Evolutionary conservation across 441 rosid genomes (phyloP).

Genomic region (Populus hybrid): DNA sequence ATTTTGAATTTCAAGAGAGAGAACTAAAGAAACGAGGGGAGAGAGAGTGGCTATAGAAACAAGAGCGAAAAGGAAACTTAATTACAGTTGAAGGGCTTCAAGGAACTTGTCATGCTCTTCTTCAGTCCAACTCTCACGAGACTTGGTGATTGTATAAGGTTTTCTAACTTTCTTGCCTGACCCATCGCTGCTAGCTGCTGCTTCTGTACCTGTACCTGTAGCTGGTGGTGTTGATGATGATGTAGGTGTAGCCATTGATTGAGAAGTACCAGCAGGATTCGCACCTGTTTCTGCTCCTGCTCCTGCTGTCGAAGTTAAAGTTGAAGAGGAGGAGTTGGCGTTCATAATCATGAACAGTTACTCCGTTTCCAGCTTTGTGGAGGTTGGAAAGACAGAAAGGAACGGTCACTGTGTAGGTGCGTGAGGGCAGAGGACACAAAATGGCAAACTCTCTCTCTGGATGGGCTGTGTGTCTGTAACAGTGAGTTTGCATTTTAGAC

Average conservation of each 20-base stretch:
- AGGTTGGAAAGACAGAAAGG: slow-evolving; percentile 9
- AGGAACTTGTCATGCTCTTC: slow-evolving; percentile 92
- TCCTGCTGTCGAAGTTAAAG: not conserved
- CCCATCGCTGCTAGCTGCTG: slow-evolving; percentile 2
- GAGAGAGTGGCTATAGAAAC: not conserved
- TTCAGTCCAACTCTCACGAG: slow-evolving; percentile 94
- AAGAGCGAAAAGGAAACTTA: slow-evolving; percentile 9
- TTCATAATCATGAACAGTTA: not conserved
- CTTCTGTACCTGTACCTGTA: slow-evolving; percentile 16
- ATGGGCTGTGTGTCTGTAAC: not conserved
- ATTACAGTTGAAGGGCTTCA: slow-evolving; percentile 85
- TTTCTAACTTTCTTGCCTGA: slow-evolving; percentile 71
- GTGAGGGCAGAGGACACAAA: not conserved
- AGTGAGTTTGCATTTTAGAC: not conserved
- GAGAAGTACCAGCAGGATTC: slow-evolving; percentile 14
- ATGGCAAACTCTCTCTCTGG: not conserved
- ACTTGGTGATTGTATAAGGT: slow-evolving; percentile 87
- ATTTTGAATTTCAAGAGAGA: not conserved
- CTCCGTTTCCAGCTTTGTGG: not conserved
- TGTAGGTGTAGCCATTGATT: slow-evolving; percentile 24
- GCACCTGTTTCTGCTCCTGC: not conserved
- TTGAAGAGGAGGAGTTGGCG: slow-evolving; percentile 17
- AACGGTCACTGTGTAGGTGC: not conserved
- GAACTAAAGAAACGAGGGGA: not conserved
- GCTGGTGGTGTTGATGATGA: slow-evolving; percentile 14